A percentile compares a stretch with the other conserved stretches of the same genome.
Evolutionary conservation across 192 early-diverging fungal genomes (phyloP).

Genomic region (Chytriomyces confervae): DNA sequence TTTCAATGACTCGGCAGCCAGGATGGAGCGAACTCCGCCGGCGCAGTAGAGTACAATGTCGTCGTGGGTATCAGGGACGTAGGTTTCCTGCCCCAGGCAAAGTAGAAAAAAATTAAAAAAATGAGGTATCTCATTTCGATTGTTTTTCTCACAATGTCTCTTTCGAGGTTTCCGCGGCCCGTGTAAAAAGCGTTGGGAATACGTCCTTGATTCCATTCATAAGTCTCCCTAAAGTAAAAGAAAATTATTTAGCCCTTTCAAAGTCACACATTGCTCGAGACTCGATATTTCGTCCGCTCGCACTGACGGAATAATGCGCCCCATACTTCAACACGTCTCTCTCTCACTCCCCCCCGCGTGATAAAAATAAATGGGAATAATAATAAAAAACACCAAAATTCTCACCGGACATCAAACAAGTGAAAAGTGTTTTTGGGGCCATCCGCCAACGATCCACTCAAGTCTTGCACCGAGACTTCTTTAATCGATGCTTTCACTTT

Average conservation of each 20-base stretch:
- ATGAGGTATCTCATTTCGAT: no score
- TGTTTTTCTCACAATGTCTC: constrained; percentile 54
- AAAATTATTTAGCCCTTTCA: background rate
- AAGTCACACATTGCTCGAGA: no score
- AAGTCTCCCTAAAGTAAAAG: constrained; percentile 48
- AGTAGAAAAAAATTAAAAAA: no score
- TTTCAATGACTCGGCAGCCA: constrained; percentile 57
- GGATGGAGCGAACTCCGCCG: constrained; percentile 52
- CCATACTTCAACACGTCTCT: no score
- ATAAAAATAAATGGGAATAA: no score
- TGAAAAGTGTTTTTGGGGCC: constrained; percentile 43
- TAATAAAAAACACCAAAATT: no score
- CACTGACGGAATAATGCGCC: no score
- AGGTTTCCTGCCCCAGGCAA: constrained; percentile 35
- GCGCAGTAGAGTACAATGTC: constrained; percentile 63
- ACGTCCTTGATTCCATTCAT: constrained; percentile 59
- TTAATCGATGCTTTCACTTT: constrained; percentile 5
- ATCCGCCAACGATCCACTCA: constrained; percentile 24
- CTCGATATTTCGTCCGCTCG: no score
- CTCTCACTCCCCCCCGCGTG: no score
- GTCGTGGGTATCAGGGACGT: constrained; percentile 57
- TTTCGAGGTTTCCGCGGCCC: constrained; percentile 56
- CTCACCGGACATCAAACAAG: constrained; percentile 47
- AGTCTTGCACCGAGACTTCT: constrained; percentile 28
- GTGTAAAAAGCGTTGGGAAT: constrained; percentile 62